Conservation (phyloP, 305 asterid species). For the Salvia sclarea region DNA sequence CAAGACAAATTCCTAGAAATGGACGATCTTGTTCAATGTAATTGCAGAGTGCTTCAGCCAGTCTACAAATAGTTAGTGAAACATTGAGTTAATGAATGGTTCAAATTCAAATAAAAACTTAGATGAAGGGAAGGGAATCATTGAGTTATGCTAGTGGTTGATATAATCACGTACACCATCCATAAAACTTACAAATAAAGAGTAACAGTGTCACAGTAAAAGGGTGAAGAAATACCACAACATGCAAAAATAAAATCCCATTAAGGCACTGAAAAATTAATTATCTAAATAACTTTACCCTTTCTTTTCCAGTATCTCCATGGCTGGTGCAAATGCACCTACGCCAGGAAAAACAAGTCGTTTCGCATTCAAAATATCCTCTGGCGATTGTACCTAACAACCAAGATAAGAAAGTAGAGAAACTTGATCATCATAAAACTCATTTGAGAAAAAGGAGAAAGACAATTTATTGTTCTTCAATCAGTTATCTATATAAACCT, state of each 20-base stretch:
- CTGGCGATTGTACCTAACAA: slow-evolving; percentile 74
- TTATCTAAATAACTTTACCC: slow-evolving; percentile 51
- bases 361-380: slow-evolving; percentile 77
- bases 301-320: slow-evolving; percentile 76
- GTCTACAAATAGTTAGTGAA: slow-evolving; percentile 45
- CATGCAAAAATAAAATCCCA: background rate
- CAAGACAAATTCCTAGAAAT: slow-evolving; percentile 95
- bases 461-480: background rate
- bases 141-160: background rate
- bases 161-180: background rate
- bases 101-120: background rate
- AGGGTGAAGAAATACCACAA: background rate
- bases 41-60: slow-evolving; percentile 76
- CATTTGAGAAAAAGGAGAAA: background rate
- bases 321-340: slow-evolving; percentile 95
- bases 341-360: slow-evolving; percentile 94
- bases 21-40: slow-evolving; percentile 96
- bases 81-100: background rate
- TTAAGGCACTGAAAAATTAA: background rate
- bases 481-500: background rate
- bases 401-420: slow-evolving; percentile 4
- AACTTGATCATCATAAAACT: background rate
- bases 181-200: background rate
- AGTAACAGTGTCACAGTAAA: background rate
- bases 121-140: background rate